Evolutionary conservation across 306 rosid genomes (phyloP).

Genomic region (Prunus mira): DNA sequence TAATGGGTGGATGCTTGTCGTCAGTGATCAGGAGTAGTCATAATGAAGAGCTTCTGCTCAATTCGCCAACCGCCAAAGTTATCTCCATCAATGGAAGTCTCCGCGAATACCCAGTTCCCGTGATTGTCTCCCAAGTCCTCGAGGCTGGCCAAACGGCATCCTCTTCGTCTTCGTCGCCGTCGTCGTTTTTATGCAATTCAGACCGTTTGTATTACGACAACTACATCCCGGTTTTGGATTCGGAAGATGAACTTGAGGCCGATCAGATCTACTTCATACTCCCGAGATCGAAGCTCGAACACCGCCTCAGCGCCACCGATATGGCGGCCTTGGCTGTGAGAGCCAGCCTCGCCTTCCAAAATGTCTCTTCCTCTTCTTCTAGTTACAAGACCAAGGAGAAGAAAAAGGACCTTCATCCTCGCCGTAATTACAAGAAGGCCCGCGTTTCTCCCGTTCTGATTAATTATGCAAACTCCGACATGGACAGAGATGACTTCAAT

Average conservation of each 20-base stretch:
- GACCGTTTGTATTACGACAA: constrained; percentile 34
- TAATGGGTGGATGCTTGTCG: constrained; percentile 44
- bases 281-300: constrained; percentile 20
- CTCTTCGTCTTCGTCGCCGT: neutral
- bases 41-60: neutral
- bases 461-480: neutral
- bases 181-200: constrained; percentile 37
- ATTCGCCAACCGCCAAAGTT: constrained; percentile 22
- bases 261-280: constrained; percentile 47
- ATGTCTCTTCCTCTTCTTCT: neutral
- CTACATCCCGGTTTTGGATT: constrained; percentile 26
- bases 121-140: constrained; percentile 38
- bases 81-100: constrained; percentile 31
- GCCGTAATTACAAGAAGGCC: constrained; percentile 26
- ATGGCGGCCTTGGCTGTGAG: constrained; percentile 56
- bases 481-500: neutral
- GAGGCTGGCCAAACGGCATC: constrained; percentile 5
- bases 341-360: constrained; percentile 45
- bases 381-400: too few species aligned
- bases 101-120: constrained; percentile 31
- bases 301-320: constrained; percentile 31
- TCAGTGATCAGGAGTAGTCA: neutral
- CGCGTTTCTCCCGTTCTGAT: constrained; percentile 37
- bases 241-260: constrained; percentile 22
- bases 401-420: neutral